These are phyloP conservation scores for Phascolomyces articulosus DNA, from an alignment of 371 early-diverging fungal genomes.

Conservation along the genomic window DNA sequence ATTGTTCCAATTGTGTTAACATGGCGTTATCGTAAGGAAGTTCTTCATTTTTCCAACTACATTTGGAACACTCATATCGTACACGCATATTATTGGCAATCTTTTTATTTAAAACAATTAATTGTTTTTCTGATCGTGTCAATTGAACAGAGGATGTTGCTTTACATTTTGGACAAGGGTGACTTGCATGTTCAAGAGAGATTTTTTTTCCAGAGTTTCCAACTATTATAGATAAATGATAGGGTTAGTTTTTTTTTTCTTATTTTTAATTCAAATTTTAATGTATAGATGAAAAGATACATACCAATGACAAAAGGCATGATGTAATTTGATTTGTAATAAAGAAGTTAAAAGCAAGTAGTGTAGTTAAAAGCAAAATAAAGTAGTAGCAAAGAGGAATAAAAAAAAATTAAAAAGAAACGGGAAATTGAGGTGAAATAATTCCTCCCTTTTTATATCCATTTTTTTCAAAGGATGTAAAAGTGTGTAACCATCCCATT, in stretches of 20 bases:
- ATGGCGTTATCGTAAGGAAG: conserved; percentile 27
- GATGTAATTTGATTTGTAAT: background rate
- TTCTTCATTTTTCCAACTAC: conserved; percentile 43
- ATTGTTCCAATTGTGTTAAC: conserved; percentile 14
- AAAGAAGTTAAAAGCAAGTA: background rate
- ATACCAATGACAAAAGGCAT: conserved; percentile 16
- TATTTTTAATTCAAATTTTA: background rate
- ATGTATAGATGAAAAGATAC: too few species aligned
- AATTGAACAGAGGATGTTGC: conserved; percentile 37
- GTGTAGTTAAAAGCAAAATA: background rate
- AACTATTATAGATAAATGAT: conserved; percentile 14
- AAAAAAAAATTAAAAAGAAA: background rate
- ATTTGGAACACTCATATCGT: conserved; percentile 46
- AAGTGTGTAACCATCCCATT: background rate
- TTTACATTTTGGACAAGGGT: conserved; percentile 48
- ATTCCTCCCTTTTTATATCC: too few species aligned
- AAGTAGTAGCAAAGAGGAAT: background rate
- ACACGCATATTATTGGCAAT: conserved; percentile 43
- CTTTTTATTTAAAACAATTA: conserved; percentile 39
- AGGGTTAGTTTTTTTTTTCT: background rate
- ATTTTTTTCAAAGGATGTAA: background rate
- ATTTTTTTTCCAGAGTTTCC: conserved; percentile 42
- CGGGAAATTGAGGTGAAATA: background rate
- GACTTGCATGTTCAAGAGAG: conserved; percentile 35
- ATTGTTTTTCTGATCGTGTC: conserved; percentile 41